Conservation (phyloP, 2,329 filamentous ascomycete species). For the Ascochyta koolunga region DNA sequence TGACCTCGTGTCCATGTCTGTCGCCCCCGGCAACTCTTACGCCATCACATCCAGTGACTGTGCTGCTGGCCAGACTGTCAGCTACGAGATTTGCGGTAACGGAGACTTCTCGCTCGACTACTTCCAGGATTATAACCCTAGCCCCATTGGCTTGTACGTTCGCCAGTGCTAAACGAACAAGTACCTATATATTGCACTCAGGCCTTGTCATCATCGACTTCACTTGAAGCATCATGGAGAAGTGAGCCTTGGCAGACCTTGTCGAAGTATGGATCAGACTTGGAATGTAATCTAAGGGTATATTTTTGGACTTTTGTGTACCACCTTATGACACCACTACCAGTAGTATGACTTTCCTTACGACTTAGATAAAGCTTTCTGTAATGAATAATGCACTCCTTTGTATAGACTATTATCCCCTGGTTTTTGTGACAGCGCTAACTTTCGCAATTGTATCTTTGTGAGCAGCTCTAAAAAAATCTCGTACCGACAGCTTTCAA, state of each 20-base stretch:
- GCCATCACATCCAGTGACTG: conserved; percentile 63
- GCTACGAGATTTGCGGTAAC: conserved; percentile 58
- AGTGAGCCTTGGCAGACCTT: conserved; percentile 11
- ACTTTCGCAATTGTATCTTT: too few relatives aligned
- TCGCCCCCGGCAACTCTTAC: conserved; percentile 60
- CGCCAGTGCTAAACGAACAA: conserved; percentile 24
- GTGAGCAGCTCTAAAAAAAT: too few relatives aligned
- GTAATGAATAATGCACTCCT: conserved; percentile 10
- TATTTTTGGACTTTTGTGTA: not conserved
- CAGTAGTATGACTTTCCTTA: conserved; percentile 7
- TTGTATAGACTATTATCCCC: not conserved
- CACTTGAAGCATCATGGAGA: not conserved
- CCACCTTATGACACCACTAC: not conserved
- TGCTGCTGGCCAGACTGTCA: conserved; percentile 58
- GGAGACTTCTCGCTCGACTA: conserved; percentile 61
- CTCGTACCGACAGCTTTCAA: too few relatives aligned
- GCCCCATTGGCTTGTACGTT: conserved; percentile 49
- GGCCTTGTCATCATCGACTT: conserved; percentile 12
- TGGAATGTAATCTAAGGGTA: not conserved
- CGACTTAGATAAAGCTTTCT: not conserved
- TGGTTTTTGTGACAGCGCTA: too few relatives aligned
- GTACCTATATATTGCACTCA: not conserved
- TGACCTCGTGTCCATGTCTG: conserved; percentile 47
- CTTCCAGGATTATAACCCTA: conserved; percentile 68
- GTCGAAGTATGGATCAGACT: not conserved